phyloP scores from a whole-genome alignment of 768 basidiomycete species.

The Xerocomus potaroensis region DNA sequence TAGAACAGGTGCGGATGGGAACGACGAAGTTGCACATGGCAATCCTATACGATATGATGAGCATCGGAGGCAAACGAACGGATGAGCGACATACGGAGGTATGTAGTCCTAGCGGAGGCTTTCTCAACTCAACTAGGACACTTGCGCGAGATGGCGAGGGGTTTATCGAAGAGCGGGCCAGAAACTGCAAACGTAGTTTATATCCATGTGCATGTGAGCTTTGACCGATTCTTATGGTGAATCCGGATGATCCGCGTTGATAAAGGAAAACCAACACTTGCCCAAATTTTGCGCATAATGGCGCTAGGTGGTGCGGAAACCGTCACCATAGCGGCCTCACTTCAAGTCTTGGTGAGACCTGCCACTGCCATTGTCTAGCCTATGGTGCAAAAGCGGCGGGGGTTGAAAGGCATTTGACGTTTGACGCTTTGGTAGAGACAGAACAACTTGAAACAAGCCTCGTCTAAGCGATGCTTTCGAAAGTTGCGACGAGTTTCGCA shows the following conservation, averaged over 20 bases:
- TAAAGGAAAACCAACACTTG: constrained; percentile 2
- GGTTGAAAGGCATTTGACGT: too few species aligned
- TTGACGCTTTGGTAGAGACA: too few species aligned
- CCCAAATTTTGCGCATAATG: constrained; percentile 12
- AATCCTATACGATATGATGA: background rate
- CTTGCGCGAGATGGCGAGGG: background rate
- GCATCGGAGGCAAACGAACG: background rate
- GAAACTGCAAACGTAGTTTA: constrained; percentile 4
- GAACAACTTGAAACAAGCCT: too few species aligned
- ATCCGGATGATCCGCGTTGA: constrained; percentile 7
- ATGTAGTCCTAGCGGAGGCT: background rate
- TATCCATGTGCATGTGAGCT: constrained; percentile 5
- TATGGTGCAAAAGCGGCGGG: too few species aligned
- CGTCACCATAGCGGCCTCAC: too few species aligned
- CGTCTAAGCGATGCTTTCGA: constrained; percentile 10
- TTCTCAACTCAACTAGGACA: background rate
- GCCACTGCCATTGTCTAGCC: too few species aligned
- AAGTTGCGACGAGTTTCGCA: constrained; percentile 4
- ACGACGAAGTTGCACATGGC: constrained; percentile 30
- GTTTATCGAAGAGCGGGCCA: background rate
- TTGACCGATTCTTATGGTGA: constrained; percentile 1
- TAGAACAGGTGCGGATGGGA: constrained; percentile 30
- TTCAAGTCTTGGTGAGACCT: too few species aligned
- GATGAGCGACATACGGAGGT: background rate
- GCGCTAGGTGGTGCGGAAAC: too few species aligned